Evolutionary conservation across 179 eudicot genomes (phyloP).

Genomic region (Vitellaria paradoxa): DNA sequence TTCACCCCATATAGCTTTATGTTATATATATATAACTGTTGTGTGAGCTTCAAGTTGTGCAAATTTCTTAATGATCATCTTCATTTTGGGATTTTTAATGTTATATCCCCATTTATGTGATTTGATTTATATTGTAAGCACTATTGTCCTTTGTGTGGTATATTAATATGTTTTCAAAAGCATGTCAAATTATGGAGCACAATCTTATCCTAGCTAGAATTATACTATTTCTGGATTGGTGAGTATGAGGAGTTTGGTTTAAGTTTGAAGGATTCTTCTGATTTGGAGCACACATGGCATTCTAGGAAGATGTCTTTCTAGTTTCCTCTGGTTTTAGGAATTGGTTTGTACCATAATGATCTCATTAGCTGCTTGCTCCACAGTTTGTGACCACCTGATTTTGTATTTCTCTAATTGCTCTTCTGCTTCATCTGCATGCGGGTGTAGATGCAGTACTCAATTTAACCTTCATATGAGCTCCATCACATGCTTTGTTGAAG

Average conservation of each 20-base stretch:
- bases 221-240: not conserved
- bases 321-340: too few relatives aligned
- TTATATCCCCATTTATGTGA: not conserved
- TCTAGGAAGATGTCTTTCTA: too few relatives aligned
- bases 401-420: constrained; percentile 14
- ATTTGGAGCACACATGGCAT: too few relatives aligned
- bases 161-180: not conserved
- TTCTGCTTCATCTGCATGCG: constrained; percentile 90
- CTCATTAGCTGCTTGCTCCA: not conserved
- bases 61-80: not conserved
- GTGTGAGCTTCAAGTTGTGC: not conserved
- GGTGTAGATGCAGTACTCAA: too few relatives aligned
- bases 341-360: not conserved
- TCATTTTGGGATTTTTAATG: not conserved
- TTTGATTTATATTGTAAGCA: not conserved
- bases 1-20: not conserved
- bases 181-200: not conserved
- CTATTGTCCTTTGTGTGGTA: not conserved
- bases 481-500: too few relatives aligned
- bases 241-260: not conserved
- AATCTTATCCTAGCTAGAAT: not conserved
- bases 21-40: not conserved
- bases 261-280: not conserved
- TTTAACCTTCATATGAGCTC: too few relatives aligned
- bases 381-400: constrained; percentile 12